A percentile compares a stretch with the other conserved stretches of the same genome.
phyloP scores from a whole-genome alignment of 768 basidiomycete genomes.

The Crucibulum laeve region DNA sequence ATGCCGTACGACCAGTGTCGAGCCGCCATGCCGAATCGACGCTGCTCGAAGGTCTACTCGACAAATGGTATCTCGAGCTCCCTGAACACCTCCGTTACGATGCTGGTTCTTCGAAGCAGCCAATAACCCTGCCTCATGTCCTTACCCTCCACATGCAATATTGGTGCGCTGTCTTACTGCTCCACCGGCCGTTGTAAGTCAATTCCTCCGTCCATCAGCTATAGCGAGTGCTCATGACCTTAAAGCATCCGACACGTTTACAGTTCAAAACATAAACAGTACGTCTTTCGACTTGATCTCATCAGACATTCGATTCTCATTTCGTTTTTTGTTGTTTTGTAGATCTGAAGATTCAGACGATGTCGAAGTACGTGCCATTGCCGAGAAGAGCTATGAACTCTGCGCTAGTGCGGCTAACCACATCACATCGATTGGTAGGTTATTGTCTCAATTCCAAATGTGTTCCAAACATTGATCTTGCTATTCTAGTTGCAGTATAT shows the following conservation, averaged over 20 bases:
- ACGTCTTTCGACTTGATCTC: constrained; percentile 11
- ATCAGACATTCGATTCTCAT: background rate
- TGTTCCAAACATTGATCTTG: background rate
- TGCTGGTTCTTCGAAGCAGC: constrained; percentile 35
- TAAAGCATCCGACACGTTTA: constrained; percentile 37
- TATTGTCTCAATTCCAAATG: background rate
- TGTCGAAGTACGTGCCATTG: constrained; percentile 44
- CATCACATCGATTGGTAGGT: constrained; percentile 63
- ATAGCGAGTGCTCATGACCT: constrained; percentile 7
- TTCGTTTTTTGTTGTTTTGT: no score
- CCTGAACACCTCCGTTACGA: constrained; percentile 65
- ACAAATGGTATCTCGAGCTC: constrained; percentile 74
- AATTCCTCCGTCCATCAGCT: constrained; percentile 2
- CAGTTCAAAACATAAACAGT: constrained; percentile 33
- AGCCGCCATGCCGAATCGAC: constrained; percentile 57
- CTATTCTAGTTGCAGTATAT: constrained; percentile 47
- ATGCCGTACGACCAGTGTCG: constrained; percentile 53
- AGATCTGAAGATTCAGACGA: constrained; percentile 44
- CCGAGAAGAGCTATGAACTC: constrained; percentile 66
- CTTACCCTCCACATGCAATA: constrained; percentile 82
- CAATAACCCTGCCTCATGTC: constrained; percentile 55
- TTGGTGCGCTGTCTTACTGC: constrained; percentile 72
- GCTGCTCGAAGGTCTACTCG: constrained; percentile 55
- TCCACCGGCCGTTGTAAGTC: constrained; percentile 78
- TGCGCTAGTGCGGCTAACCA: constrained; percentile 78